Percentiles rank a stretch among this genome's conserved stretches.
These are phyloP conservation scores for Heimioporus sp. DNA, from an alignment of 768 basidiomycete species.

Conservation along the genomic window DNA sequence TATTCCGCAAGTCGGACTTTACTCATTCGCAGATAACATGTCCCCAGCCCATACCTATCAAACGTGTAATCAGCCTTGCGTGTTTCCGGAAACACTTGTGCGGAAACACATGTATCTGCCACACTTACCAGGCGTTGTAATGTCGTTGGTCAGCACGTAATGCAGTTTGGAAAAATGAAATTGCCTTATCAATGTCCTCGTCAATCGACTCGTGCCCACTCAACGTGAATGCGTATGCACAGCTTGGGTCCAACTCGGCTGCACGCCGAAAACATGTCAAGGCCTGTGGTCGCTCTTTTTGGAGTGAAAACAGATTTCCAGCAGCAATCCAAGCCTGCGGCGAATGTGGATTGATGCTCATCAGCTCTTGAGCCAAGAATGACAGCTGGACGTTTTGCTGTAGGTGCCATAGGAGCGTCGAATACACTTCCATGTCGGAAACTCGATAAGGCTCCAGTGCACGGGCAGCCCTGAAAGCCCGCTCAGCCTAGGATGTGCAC, in stretches of 20 bases:
- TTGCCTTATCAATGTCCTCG: constrained; percentile 91
- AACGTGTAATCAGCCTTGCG: constrained; percentile 25
- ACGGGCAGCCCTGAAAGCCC: constrained; percentile 81
- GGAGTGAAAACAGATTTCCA: constrained; percentile 92
- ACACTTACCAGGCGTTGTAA: constrained; percentile 94
- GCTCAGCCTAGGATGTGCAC: constrained; percentile 65
- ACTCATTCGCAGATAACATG: constrained; percentile 92
- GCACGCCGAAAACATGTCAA: constrained; percentile 93
- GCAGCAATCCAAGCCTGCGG: constrained; percentile 95
- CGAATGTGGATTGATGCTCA: constrained; percentile 78
- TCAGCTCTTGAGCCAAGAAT: constrained; percentile 88
- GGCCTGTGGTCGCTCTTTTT: constrained; percentile 92
- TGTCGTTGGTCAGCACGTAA: constrained; percentile 89
- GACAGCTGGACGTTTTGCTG: constrained; percentile 82
- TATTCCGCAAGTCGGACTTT: constrained; percentile 93
- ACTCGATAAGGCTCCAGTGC: constrained; percentile 87
- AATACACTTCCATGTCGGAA: constrained; percentile 94
- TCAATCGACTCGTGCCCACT: constrained; percentile 97
- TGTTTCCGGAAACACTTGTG: background rate
- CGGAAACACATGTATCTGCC: background rate
- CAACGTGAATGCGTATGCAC: constrained; percentile 94
- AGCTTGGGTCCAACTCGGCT: constrained; percentile 81
- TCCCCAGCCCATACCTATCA: constrained; percentile 95
- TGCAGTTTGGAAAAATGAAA: constrained; percentile 89
- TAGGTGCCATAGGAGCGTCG: constrained; percentile 94